phyloP scores from a whole-genome alignment of 129 eudicot species.

The Lactuca sativa region DNA sequence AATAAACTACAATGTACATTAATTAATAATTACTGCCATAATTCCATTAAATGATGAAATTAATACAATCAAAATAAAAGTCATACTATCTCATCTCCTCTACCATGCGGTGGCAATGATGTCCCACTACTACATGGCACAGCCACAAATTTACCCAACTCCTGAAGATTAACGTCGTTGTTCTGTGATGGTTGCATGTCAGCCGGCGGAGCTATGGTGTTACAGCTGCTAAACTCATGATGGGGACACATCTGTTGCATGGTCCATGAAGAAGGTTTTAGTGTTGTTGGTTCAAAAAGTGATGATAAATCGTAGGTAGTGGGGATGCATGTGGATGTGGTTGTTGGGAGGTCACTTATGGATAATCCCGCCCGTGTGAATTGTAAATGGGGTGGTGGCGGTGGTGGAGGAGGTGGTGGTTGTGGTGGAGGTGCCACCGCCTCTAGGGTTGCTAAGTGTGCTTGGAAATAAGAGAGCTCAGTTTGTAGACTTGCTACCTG shows the following conservation, averaged over 20 bases:
- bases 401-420: constrained; percentile 45
- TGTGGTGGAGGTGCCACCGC: constrained; percentile 39
- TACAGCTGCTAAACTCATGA: constrained; percentile 29
- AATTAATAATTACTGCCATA: too few relatives aligned
- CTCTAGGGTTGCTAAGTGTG: constrained; percentile 67
- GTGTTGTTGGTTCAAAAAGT: constrained; percentile 52
- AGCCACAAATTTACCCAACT: constrained; percentile 39
- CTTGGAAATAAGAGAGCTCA: constrained; percentile 71
- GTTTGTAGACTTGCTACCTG: constrained; percentile 45
- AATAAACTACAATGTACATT: background rate
- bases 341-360: constrained; percentile 59
- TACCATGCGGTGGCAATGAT: constrained; percentile 46
- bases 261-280: constrained; percentile 46
- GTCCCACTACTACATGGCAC: constrained; percentile 30
- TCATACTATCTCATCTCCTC: constrained; percentile 21
- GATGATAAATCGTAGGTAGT: constrained; percentile 58
- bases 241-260: constrained; percentile 35
- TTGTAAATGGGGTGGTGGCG: constrained; percentile 23
- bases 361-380: constrained; percentile 36
- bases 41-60: background rate
- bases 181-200: constrained; percentile 12
- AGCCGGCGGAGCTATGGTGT: constrained; percentile 28
- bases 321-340: constrained; percentile 41
- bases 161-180: constrained; percentile 58
- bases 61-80: background rate